Evolutionary conservation across 768 basidiomycete genomes (phyloP).

Genomic region (Boletus pseudopeckii): DNA sequence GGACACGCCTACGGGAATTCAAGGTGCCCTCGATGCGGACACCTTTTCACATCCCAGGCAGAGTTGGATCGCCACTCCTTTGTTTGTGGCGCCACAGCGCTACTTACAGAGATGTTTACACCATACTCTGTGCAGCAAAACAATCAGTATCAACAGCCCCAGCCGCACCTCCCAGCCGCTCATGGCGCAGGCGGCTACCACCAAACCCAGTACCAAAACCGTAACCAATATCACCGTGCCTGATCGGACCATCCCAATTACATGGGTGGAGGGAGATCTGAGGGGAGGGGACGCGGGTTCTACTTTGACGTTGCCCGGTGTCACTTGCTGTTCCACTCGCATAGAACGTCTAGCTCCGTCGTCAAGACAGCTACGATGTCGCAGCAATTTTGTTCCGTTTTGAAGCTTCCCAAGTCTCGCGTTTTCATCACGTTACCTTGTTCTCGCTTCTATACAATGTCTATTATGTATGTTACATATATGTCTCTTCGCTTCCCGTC

Average conservation of each 20-base stretch:
- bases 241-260: not conserved
- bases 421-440: not conserved
- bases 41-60: slow-evolving; percentile 1
- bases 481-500: not conserved
- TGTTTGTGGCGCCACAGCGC: slow-evolving; percentile 10
- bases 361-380: not conserved
- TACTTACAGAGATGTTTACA: slow-evolving; percentile 11
- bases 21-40: slow-evolving; percentile 16
- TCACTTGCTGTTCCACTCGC: not conserved
- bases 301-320: not conserved
- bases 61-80: slow-evolving; percentile 9
- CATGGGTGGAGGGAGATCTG: not conserved
- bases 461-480: no score
- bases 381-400: not conserved
- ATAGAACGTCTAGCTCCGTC: not conserved
- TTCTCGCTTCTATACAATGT: no score
- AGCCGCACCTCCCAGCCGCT: not conserved
- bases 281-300: not conserved
- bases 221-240: not conserved
- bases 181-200: not conserved
- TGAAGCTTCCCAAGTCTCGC: not conserved
- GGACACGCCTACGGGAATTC: not conserved
- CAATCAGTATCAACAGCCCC: not conserved
- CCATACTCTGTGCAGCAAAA: slow-evolving; percentile 9
- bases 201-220: not conserved